Evolutionary conservation across 257 asterid genomes (phyloP).

Genomic region (Rauvolfia tetraphylla): DNA sequence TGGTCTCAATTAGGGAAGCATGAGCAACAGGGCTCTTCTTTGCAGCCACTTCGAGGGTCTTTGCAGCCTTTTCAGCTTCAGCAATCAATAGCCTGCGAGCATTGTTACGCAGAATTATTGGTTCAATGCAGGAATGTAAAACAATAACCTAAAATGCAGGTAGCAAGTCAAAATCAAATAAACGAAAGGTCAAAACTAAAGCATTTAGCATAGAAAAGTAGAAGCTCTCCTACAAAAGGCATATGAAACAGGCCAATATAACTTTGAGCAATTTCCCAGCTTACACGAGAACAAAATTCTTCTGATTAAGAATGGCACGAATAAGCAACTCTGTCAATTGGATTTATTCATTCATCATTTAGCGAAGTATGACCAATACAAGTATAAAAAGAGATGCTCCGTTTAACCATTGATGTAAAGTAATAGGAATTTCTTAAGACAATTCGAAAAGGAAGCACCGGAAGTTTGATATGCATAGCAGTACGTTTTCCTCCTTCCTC

Average conservation of each 20-base stretch:
- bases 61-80: conserved; percentile 91
- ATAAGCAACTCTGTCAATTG: not conserved
- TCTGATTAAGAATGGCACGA: not conserved
- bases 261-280: not conserved
- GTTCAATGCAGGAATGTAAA: not conserved
- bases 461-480: not conserved
- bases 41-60: conserved; percentile 71
- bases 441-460: not conserved
- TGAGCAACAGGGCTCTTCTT: conserved; percentile 58
- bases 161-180: not conserved
- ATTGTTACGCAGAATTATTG: not conserved
- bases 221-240: not conserved
- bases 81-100: conserved; percentile 67
- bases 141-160: not conserved
- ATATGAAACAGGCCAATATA: not conserved
- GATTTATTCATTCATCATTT: too few relatives aligned
- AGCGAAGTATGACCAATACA: too few relatives aligned
- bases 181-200: not conserved
- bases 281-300: not conserved
- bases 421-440: not conserved
- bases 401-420: not conserved
- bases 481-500: not conserved
- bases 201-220: not conserved
- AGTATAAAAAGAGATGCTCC: too few relatives aligned
- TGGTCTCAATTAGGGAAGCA: conserved; percentile 65